phyloP scores from a whole-genome alignment of 306 rosid species.

The Acacia confusa region DNA sequence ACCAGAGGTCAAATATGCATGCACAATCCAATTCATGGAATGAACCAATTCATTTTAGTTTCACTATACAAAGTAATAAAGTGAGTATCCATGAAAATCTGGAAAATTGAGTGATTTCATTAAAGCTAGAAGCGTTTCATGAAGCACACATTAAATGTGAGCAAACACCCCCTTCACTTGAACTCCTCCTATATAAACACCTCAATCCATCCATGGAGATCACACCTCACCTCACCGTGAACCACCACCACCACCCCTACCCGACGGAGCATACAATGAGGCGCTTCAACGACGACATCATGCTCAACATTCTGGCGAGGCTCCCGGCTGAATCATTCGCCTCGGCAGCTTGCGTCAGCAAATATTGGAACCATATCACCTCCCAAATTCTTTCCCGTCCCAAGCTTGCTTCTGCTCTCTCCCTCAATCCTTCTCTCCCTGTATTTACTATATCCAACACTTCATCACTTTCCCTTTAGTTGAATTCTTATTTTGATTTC shows the following conservation, averaged over 20 bases:
- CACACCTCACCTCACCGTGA: neutral
- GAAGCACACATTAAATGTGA: neutral
- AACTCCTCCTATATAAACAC: neutral
- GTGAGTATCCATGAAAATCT: neutral
- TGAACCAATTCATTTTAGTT: neutral
- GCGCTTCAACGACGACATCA: conserved; percentile 28
- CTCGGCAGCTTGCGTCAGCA: conserved; percentile 41
- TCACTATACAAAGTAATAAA: neutral
- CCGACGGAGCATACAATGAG: neutral
- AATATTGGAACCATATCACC: conserved; percentile 40
- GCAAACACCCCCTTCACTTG: neutral
- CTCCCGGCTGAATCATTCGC: conserved; percentile 46
- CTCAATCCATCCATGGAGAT: neutral
- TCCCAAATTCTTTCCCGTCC: conserved; percentile 40
- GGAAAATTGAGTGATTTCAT: neutral
- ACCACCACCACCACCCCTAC: neutral
- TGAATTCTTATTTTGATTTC: neutral
- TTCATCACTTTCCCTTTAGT: neutral
- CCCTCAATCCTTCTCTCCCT: conserved; percentile 34
- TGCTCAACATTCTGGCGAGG: conserved; percentile 38
- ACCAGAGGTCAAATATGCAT: neutral
- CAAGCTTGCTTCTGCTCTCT: conserved; percentile 45
- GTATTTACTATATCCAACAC: neutral
- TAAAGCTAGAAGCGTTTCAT: neutral
- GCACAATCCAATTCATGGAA: neutral